Percentiles rank a stretch among this genome's conserved stretches.
Conservation (phyloP, 371 early-diverging fungal species). For the Circinella umbellata region DNA sequence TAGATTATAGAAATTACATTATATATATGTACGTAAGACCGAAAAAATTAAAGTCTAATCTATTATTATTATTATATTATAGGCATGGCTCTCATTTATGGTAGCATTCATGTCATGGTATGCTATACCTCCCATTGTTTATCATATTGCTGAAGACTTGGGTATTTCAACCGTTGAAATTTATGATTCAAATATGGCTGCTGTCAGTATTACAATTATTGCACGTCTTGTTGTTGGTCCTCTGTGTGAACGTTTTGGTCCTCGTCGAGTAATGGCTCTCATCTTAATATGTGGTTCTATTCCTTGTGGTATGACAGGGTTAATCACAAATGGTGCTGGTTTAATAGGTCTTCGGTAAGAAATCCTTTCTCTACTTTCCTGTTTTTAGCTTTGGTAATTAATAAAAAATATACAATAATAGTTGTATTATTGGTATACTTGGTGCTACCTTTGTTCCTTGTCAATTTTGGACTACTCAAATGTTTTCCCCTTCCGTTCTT, state of each 20-base stretch:
- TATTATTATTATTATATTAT: constrained; percentile 5
- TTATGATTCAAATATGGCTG: constrained; percentile 37
- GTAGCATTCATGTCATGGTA: constrained; percentile 62
- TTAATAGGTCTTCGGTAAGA: constrained; percentile 40
- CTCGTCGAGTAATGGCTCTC: constrained; percentile 54
- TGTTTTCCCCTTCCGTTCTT: constrained; percentile 58
- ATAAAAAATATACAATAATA: not conserved
- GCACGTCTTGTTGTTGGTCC: constrained; percentile 49
- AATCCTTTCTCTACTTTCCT: not conserved
- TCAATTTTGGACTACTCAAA: constrained; percentile 67
- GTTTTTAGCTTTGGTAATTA: not conserved
- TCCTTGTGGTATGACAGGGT: constrained; percentile 49
- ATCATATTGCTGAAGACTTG: constrained; percentile 28
- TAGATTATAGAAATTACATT: too few species aligned
- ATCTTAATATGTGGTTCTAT: constrained; percentile 57
- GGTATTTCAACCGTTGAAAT: constrained; percentile 18
- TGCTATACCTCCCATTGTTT: constrained; percentile 60
- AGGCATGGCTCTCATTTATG: constrained; percentile 39
- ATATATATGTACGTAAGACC: too few species aligned
- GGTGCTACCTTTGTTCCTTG: constrained; percentile 74
- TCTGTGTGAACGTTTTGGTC: constrained; percentile 59
- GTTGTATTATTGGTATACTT: constrained; percentile 57
- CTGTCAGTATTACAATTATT: constrained; percentile 47
- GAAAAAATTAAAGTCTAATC: not conserved
- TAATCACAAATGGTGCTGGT: constrained; percentile 42